Evolutionary conservation across 805 yeast species (phyloP), one percentile per base, ranked within the genome.

Genomic region (Debaryomyces hansenii): DNA sequence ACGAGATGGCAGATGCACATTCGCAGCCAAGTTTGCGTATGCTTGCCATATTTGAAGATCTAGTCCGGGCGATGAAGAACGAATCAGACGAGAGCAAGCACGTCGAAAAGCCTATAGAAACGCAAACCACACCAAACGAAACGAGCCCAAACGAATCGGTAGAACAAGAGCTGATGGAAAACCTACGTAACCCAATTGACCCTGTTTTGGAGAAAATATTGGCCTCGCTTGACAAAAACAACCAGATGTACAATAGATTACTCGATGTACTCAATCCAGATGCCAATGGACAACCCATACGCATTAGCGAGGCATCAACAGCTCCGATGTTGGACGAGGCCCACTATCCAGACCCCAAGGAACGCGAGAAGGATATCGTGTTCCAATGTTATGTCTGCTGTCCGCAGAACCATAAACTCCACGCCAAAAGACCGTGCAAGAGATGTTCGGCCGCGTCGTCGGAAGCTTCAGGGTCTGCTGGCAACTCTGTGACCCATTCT

Each of bases 311-410:
- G 16, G 9, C 34, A 31, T 8, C 14, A 5, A 31, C 34, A 5
- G 16, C 34, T 11, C 34, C 34, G 10, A 5, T 2, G 10, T 24
- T 24, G 27, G 27, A 24, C 7, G 12, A 31, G 11, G 16, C 2
- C 14, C 34, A 12, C 27, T n/a, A 5, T 20, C 3, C 41, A 5
- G 41, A 21, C 15, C 36, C 18, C 27, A n/a, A 28, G 20, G n/a
- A 37, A 21, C 14, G 24, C 11, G 28, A 36, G 6, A 29, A 40
- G 42, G 53, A 50, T 12, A 51, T 52, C 9, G 46, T 56, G 9
- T 40, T 56, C 14, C 50, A 56, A 33, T 56, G 60, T 42, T 56
- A 51, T 42, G 37, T 54, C 33, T 56, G 58, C 44, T 53, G 52
- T 42, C 47, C 50, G 10, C 49, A 33, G 18, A 44, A 44, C 11